phyloP scores from a whole-genome alignment of 306 rosid genomes.

The Calophaca sinica region DNA sequence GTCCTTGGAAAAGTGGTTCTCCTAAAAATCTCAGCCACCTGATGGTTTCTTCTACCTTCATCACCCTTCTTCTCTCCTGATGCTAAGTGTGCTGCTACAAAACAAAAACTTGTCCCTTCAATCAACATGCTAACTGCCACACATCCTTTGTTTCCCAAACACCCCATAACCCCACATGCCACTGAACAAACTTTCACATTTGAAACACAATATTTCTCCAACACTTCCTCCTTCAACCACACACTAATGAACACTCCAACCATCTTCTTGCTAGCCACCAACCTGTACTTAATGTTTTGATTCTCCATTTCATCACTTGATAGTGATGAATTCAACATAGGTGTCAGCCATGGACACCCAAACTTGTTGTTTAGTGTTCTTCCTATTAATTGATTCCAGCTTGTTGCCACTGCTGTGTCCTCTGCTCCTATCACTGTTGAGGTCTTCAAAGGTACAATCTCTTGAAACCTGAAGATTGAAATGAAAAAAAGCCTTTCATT shows the following conservation, averaged over 20 bases:
- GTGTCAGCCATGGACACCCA: conserved; percentile 67
- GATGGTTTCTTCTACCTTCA: conserved; percentile 78
- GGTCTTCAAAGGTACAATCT: conserved; percentile 86
- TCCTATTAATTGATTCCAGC: conserved; percentile 84
- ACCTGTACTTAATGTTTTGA: conserved; percentile 53
- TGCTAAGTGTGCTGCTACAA: conserved; percentile 83
- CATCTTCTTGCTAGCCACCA: conserved; percentile 91
- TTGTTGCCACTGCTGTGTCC: conserved; percentile 73
- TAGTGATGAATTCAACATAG: conserved; percentile 50
- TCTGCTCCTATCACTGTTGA: conserved; percentile 84
- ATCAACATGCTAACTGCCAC: conserved; percentile 86
- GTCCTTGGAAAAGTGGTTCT: conserved; percentile 69
- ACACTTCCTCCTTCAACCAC: conserved; percentile 73
- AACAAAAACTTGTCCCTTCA: conserved; percentile 96
- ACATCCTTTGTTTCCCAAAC: conserved; percentile 89
- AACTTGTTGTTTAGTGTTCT: conserved; percentile 63
- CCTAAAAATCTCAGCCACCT: conserved; percentile 79
- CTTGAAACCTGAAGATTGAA: conserved; percentile 75
- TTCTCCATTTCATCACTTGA: conserved; percentile 42
- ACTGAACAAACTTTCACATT: conserved; percentile 83
- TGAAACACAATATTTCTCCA: conserved; percentile 63
- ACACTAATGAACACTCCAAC: conserved; percentile 91
- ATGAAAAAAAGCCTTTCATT: neutral
- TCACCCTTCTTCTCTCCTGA: conserved; percentile 94
- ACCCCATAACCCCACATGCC: conserved; percentile 99